Percentiles rank a stretch among this genome's conserved stretches.
These are phyloP conservation scores for Pelagophyceae sp. DNA, from an alignment of 352 stramenopile species.

Conservation along the genomic window DNA sequence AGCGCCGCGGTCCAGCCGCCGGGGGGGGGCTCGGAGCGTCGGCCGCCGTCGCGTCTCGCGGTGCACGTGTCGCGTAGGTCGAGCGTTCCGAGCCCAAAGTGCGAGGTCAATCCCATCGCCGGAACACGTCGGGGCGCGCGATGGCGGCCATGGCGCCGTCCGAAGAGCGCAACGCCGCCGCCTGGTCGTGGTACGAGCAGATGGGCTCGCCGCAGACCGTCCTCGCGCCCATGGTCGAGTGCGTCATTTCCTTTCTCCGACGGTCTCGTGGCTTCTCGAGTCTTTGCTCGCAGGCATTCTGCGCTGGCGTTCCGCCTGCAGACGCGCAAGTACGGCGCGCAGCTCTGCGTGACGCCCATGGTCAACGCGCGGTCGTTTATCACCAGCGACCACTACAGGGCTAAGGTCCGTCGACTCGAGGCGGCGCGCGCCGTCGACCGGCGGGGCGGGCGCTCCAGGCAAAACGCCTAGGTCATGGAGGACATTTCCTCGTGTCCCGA, in stretches of 20 bases:
- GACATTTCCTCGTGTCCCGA: conserved; percentile 44
- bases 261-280: neutral
- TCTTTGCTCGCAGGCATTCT: conserved; percentile 36
- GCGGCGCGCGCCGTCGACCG: too few relatives aligned
- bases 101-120: too few relatives aligned
- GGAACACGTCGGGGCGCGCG: too few relatives aligned
- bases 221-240: conserved; percentile 8
- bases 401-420: too few relatives aligned
- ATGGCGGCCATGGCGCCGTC: too few relatives aligned
- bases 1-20: too few relatives aligned
- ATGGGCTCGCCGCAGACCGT: conserved; percentile 1
- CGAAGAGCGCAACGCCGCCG: conserved; percentile 62
- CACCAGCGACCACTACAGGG: neutral
- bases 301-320: conserved; percentile 95
- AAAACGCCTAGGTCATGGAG: too few relatives aligned
- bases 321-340: conserved; percentile 77
- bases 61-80: too few relatives aligned
- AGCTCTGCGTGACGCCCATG: conserved; percentile 98
- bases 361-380: conserved; percentile 60
- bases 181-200: conserved; percentile 38
- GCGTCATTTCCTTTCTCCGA: neutral
- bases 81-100: too few relatives aligned
- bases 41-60: too few relatives aligned
- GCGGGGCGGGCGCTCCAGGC: too few relatives aligned
- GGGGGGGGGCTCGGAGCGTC: too few relatives aligned